These are phyloP conservation scores for Chrysochromulina tobinii DNA, from an alignment of 78 protist species.

Conservation along the genomic window DNA sequence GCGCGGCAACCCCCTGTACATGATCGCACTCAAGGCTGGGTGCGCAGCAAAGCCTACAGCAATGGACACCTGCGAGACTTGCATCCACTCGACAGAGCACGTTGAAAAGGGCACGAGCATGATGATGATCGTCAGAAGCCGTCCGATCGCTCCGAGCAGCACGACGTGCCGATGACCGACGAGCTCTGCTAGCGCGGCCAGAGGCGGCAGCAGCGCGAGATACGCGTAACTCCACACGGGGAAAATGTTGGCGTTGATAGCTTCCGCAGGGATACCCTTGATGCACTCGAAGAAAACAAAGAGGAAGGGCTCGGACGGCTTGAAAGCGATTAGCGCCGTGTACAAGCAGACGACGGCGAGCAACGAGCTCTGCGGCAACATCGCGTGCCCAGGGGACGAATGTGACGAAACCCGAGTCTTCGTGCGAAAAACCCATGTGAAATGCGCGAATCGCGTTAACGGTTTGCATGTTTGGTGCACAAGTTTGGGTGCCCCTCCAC, in stretches of 20 bases:
- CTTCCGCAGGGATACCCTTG: background rate
- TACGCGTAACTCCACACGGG: background rate
- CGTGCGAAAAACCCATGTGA: no score
- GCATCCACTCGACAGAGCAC: background rate
- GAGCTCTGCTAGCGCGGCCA: background rate
- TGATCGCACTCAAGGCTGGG: background rate
- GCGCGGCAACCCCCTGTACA: background rate
- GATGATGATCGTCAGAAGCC: background rate
- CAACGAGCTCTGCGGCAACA: background rate
- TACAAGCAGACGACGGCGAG: background rate
- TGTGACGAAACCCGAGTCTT: no score
- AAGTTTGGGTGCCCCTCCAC: no score
- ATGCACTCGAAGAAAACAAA: background rate
- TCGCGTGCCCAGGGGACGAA: no score
- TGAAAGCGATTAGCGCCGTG: background rate
- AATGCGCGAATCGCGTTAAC: no score
- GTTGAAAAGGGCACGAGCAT: background rate
- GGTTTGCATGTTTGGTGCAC: no score
- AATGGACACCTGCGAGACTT: background rate
- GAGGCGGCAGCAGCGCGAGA: background rate
- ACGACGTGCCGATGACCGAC: background rate
- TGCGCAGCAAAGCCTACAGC: background rate
- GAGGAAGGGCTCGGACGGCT: slow-evolving; percentile 9
- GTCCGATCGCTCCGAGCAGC: background rate
- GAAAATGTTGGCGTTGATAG: background rate